Evolutionary conservation across 176 grass and related monocot species (phyloP), one percentile per base, ranked within the genome.

Genomic region (Thinopyrum elongatum): DNA sequence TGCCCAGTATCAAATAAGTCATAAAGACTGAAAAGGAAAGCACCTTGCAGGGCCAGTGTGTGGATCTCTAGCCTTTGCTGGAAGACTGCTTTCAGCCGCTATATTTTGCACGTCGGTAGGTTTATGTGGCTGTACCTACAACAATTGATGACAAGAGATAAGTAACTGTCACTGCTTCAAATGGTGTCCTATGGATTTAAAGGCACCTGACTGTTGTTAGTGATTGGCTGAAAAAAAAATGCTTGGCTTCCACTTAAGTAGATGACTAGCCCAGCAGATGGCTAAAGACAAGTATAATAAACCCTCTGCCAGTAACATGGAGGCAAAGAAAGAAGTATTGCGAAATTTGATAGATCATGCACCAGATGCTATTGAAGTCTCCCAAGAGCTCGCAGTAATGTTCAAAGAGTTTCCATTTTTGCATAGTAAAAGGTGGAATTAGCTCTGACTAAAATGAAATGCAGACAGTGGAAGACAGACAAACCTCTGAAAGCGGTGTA

Each of bases 11-110:
- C 8, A 65, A 74, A 70, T 4, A 82, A 72, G 66, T 55, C 65
- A 22, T 41, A 33, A 59, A 34, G 31, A 10, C 49, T 83, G 6
- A 23, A 0, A 82, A 83, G 41, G 13, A 55, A 79, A 64, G 79
- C 79, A 90, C 88, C 80, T 86, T 82, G 84, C 76, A 65, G 36
- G 39, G 19, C 53, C 53, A 90, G 31, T 33, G 12, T 3, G 38
- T 78, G 21, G 83, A 22, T 86, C 30, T 82, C 72, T 68, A 82
- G n/a, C 33, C 38, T 90, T 80, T 13, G 70, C 57, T n/a, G 67
- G 59, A 36, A 57, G 33, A 27, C 35, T 71, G 72, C 51, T 61
- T 55, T 78, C 79, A 70, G 3, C 39, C 10, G 23, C 84, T 76
- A 41, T 65, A 78, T 78, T 90, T 78, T 78, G 79, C 6, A 17